Base-by-base conservation (phyloP, 768 basidiomycete species). In the Cyclocybe aegerita region DNA sequence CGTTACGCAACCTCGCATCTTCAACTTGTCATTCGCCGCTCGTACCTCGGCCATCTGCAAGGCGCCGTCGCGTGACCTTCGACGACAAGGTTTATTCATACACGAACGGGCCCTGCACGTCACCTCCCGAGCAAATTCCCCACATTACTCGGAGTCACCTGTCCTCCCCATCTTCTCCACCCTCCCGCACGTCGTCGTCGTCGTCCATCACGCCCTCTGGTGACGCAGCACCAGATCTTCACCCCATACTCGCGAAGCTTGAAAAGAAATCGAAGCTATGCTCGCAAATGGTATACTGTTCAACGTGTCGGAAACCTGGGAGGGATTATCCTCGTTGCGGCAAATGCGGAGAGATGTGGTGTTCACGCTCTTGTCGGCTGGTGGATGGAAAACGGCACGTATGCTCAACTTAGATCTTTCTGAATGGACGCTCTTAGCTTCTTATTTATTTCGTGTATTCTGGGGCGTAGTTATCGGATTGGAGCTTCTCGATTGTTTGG, bases 321-420 rank as follows among this genome's bases (percentile, higher is more conserved):
- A 63, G 66, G 10, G 79, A 82, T 52, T 86, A 75, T 60, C 84
- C 85, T 10, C 75, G 76, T n/a, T 86, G 85, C 60, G 72, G 76
- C 6, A 79, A 76, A 52, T 86, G 85, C 54, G 65, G 71, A 16
- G 74, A 75, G 30, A 77, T 71, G 67, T 86, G 85, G 85, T 86
- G 85, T 57, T 85, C 83, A 17, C 71, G 85, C 47, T 65, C 77
- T 30, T 86, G 85, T 61, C 73, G 85, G 46, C 57, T 86, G 48
- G 67, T 71, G 39, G 75, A 72, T 15, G 79, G 76, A 34, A 78
- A 75, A 58, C 75, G 75, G 58, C 83, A 85, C 61, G 56, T 69
- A 8, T 84, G 83, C 53, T 46, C 56, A 11, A 48, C 15, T 16
- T 44, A 39, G 39, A 35, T n/a, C 7, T 29, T 23, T 40, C 14